Base-by-base conservation (phyloP, 2,329 filamentous ascomycete genomes). In the Botrytis porri region DNA sequence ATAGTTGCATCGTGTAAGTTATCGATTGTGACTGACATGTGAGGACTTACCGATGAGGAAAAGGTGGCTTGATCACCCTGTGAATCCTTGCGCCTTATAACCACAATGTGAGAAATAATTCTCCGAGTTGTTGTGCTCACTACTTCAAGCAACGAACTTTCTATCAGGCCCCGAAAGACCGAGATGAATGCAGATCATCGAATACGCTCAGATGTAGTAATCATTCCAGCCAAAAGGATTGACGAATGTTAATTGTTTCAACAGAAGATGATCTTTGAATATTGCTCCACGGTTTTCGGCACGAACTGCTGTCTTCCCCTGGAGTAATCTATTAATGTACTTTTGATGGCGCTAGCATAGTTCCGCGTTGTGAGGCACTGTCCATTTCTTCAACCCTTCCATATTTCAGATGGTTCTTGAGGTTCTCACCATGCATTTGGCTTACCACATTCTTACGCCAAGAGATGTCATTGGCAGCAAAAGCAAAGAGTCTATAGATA, bases 1-100 rank as follows among this genome's bases (percentile, higher is more conserved):
- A 41, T 39, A 57, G 16, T 32, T 57, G 25, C 14, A 20, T 5
- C 20, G 18, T 45, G 29, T 32, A 64, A 39, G 7, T 32, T 61
- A 48, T 70, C 67, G 32, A 39, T 29, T 62, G 67, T 70, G 22
- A 70, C 51, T 35, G 41, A 16, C 16, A 1, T 45, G 41, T 64
- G 62, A 64, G 10, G 29, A 48, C 29, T 35, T 43, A 65, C 41
- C 32, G 41, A 48, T 20, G 39, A 64, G n/a, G 29, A 32, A 35
- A 25, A 37, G 7, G 32, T 62, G 39, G 57, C 54, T 48, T 48
- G 32, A 41, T 18, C 29, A 41, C 48, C 51, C 14, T 22, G 66
- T 69, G 14, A 22, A 69, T 43, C 66, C 66, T 69, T 43, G 66
- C 32, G 51, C n/a, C 39, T 60, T 60, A 35, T 37, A 43, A 32